Percentiles rank a stretch among this genome's conserved stretches.
Conservation (phyloP, 2,329 filamentous ascomycete species). For the Aspergillus bombycis region DNA sequence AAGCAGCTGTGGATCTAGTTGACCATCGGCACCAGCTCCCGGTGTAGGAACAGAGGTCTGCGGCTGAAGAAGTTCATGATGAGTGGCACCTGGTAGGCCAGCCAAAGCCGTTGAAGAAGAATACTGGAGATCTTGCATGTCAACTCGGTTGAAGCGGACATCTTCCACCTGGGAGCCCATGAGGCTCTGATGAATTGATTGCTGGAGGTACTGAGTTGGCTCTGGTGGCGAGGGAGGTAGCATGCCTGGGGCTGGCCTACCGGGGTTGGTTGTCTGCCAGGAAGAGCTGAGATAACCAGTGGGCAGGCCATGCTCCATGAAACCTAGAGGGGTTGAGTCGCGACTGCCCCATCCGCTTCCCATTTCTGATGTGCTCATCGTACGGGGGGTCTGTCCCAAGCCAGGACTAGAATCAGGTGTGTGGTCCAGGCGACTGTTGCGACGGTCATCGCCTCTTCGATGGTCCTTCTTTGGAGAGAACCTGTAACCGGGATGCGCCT, state of each 20-base stretch:
- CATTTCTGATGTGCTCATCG: slow-evolving; percentile 31
- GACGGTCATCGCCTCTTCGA: slow-evolving; percentile 57
- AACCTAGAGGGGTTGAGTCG: slow-evolving; percentile 40
- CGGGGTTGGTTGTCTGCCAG: slow-evolving; percentile 58
- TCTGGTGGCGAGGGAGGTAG: slow-evolving; percentile 49
- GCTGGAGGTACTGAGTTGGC: slow-evolving; percentile 57
- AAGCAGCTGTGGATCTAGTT: slow-evolving; percentile 49
- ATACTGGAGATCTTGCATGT: slow-evolving; percentile 33
- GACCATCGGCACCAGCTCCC: slow-evolving; percentile 30
- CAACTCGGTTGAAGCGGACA: slow-evolving; percentile 46
- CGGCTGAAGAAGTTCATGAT: slow-evolving; percentile 48
- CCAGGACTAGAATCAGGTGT: slow-evolving; percentile 25
- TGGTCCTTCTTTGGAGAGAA: slow-evolving; percentile 69
- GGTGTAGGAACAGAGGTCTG: slow-evolving; percentile 30
- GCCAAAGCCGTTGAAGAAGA: slow-evolving; percentile 42
- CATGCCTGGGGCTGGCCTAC: slow-evolving; percentile 50
- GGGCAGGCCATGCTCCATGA: slow-evolving; percentile 26
- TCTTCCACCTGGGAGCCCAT: slow-evolving; percentile 45
- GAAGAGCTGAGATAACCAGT: slow-evolving; percentile 47
- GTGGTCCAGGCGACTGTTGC: slow-evolving; percentile 33
- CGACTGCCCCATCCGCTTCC: slow-evolving; percentile 36
- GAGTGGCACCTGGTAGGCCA: slow-evolving; percentile 45
- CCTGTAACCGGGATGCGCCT: slow-evolving; percentile 88
- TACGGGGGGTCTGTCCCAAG: slow-evolving; percentile 22
- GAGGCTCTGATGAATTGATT: slow-evolving; percentile 48